phyloP scores from a whole-genome alignment of 805 yeast species.

The Metschnikowia proteae region DNA sequence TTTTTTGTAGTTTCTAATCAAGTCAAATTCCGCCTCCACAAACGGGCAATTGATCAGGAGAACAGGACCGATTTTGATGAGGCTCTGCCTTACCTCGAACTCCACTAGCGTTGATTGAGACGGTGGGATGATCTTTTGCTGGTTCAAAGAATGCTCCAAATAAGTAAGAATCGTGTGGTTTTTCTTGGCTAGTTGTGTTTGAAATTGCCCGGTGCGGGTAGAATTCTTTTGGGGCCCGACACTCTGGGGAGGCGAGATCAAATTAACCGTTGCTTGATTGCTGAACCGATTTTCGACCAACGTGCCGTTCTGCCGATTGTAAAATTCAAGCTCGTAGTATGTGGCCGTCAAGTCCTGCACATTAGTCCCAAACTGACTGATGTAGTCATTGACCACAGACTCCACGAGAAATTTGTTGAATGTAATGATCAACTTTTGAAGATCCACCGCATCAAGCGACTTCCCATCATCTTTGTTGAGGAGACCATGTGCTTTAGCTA shows the following conservation, averaged over 20 bases:
- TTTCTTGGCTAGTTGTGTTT: slow-evolving; percentile 19
- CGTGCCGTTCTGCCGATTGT: slow-evolving; percentile 36
- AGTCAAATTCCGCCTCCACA: slow-evolving; percentile 50
- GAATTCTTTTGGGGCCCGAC: slow-evolving; percentile 14
- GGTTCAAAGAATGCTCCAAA: slow-evolving; percentile 59
- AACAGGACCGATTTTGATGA: slow-evolving; percentile 60
- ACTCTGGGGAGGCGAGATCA: slow-evolving; percentile 35
- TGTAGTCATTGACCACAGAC: slow-evolving; percentile 49
- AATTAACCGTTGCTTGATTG: slow-evolving; percentile 40
- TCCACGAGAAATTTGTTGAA: slow-evolving; percentile 60
- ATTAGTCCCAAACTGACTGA: slow-evolving; percentile 21
- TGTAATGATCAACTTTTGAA: slow-evolving; percentile 44
- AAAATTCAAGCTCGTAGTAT: slow-evolving; percentile 39
- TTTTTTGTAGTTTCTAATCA: slow-evolving; percentile 44
- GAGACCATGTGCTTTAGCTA: slow-evolving; percentile 52
- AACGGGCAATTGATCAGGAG: slow-evolving; percentile 59
- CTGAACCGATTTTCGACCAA: slow-evolving; percentile 32
- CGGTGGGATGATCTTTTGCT: slow-evolving; percentile 50
- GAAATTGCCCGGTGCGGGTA: slow-evolving; percentile 1
- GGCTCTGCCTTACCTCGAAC: slow-evolving; percentile 49
- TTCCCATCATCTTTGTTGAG: slow-evolving; percentile 47
- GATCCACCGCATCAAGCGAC: slow-evolving; percentile 41
- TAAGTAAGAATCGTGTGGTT: slow-evolving; percentile 46
- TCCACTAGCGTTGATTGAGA: slow-evolving; percentile 25
- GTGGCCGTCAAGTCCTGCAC: slow-evolving; percentile 40